Evolutionary conservation across 2,329 filamentous ascomycete genomes (phyloP).

Genomic region (Cadophora sp.): DNA sequence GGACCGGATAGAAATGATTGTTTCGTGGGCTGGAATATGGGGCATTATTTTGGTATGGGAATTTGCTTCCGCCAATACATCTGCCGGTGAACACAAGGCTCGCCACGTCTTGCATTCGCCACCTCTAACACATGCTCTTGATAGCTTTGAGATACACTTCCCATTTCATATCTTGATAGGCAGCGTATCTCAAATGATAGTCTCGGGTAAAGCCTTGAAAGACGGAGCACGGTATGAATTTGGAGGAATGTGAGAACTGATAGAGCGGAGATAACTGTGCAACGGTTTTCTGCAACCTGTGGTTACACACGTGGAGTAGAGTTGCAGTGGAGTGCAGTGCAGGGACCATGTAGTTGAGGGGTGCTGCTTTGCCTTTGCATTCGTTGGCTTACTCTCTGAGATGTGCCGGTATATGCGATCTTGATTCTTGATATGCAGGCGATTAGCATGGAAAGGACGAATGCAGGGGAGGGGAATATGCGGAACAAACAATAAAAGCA

Average conservation of each 20-base stretch:
- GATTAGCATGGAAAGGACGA: not conserved
- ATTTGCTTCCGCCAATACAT: not conserved
- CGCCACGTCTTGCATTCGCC: not conserved
- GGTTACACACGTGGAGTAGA: not conserved
- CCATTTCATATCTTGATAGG: not conserved
- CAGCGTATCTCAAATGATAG: not conserved
- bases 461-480: not conserved
- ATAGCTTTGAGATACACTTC: not conserved
- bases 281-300: conserved; percentile 2
- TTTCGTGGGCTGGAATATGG: not conserved
- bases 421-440: not conserved
- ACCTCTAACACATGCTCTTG: no score
- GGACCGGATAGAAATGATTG: not conserved
- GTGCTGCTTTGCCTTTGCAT: not conserved
- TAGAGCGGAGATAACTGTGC: not conserved
- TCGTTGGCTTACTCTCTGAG: not conserved
- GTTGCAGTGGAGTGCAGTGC: not conserved
- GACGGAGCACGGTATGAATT: no score
- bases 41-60: not conserved
- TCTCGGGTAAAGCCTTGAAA: not conserved
- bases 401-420: conserved; percentile 1
- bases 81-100: not conserved
- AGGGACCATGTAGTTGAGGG: not conserved
- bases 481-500: not conserved
- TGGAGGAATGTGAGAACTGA: not conserved